These are phyloP conservation scores for Panicum hallii DNA, from an alignment of 202 grass and related monocot species.

Conservation along the genomic window DNA sequence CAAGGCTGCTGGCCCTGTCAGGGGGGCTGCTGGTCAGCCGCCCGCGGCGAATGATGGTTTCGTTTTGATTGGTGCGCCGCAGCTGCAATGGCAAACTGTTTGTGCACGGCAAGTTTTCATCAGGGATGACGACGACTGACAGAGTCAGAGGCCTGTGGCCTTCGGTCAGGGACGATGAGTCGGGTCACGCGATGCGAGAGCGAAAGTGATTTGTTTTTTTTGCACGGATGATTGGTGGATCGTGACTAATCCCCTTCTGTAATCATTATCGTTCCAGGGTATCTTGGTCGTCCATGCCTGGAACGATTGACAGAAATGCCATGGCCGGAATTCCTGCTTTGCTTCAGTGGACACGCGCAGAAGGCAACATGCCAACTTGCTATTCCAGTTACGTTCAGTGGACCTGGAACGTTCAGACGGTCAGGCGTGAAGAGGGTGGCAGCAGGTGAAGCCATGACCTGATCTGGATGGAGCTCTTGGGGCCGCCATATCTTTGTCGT, in stretches of 20 bases:
- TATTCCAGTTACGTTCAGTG: slow-evolving; percentile 10
- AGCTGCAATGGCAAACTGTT: not conserved
- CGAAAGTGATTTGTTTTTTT: not conserved
- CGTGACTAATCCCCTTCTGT: slow-evolving; percentile 6
- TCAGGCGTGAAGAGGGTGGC: slow-evolving; percentile 12
- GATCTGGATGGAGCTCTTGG: not conserved
- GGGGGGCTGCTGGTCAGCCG: not conserved
- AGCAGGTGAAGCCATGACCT: slow-evolving; percentile 46
- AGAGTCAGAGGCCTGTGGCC: not conserved
- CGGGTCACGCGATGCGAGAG: slow-evolving; percentile 12
- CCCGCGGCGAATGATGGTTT: slow-evolving; percentile 2
- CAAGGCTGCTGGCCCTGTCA: slow-evolving; percentile 1
- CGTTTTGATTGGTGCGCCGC: not conserved
- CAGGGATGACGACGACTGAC: not conserved
- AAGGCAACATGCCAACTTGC: slow-evolving; percentile 28
- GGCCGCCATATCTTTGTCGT: slow-evolving; percentile 10
- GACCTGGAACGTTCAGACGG: slow-evolving; percentile 25
- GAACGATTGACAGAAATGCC: not conserved
- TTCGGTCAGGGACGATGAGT: not conserved
- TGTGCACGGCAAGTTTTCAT: slow-evolving; percentile 9
- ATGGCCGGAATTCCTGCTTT: not conserved
- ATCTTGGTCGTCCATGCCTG: not conserved
- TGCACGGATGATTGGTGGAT: slow-evolving; percentile 23
- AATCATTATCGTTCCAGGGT: slow-evolving; percentile 31
- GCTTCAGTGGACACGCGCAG: slow-evolving; percentile 17